These are phyloP conservation scores for Pythium phragmiticola DNA, from an alignment of 352 stramenopile genomes.

Conservation along the genomic window DNA sequence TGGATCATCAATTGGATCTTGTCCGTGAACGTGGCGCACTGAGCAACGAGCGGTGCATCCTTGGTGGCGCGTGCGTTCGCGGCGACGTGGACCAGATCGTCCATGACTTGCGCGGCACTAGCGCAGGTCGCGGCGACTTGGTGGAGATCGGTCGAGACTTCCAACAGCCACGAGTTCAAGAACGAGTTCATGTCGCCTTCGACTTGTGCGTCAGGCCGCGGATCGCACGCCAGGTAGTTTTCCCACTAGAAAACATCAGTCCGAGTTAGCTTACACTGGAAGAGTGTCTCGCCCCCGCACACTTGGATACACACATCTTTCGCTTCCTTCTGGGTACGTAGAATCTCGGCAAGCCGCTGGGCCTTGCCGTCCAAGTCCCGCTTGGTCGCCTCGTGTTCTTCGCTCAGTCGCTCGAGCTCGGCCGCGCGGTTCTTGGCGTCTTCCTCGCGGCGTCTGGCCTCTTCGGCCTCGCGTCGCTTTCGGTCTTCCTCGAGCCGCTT, in stretches of 20 bases:
- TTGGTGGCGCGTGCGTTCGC: slow-evolving; percentile 59
- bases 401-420: slow-evolving; percentile 57
- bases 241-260: slow-evolving; percentile 41
- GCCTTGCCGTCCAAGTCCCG: slow-evolving; percentile 60
- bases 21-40: slow-evolving; percentile 46
- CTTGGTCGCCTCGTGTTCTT: slow-evolving; percentile 52
- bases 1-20: slow-evolving; percentile 56
- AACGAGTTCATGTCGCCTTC: slow-evolving; percentile 85
- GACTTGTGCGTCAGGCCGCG: slow-evolving; percentile 58
- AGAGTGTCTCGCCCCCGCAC: too few relatives aligned
- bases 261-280: neutral
- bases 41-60: slow-evolving; percentile 34
- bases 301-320: slow-evolving; percentile 37
- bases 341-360: slow-evolving; percentile 53
- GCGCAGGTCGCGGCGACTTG: slow-evolving; percentile 53
- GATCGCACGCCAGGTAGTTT: slow-evolving; percentile 73
- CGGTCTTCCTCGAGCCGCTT: slow-evolving; percentile 71
- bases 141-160: slow-evolving; percentile 44
- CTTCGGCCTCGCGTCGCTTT: slow-evolving; percentile 52
- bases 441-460: slow-evolving; percentile 55
- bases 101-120: slow-evolving; percentile 55
- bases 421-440: slow-evolving; percentile 60
- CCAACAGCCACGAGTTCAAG: slow-evolving; percentile 72
- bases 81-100: slow-evolving; percentile 57
- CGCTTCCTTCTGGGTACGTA: slow-evolving; percentile 62